Evolutionary conservation across 2,329 filamentous ascomycete genomes (phyloP), one percentile per base, ranked within the genome.

Genomic region (Penicillium sp.): DNA sequence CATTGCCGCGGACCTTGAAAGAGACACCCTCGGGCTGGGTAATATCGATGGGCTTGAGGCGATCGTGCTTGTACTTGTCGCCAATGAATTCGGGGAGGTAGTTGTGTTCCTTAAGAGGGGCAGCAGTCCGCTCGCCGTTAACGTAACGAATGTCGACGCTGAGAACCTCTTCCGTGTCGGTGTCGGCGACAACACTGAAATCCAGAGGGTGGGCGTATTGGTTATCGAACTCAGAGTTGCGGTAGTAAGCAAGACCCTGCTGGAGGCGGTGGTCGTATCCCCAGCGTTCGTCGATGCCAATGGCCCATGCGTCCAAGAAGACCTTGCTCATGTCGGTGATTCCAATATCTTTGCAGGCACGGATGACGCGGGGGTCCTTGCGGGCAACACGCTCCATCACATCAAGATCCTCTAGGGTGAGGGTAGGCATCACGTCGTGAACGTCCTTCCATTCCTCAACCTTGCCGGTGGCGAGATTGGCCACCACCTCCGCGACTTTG

Each of bases 381-480:
- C 70, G 68, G 23, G 69, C 67, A 39, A 71, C 65, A 34, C 70
- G 70, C 60, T 74, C 71, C 55, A 69, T 71, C 27, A 73, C 61
- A 55, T 72, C 71, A 21, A 73, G 59, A 55, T 73, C 71, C 43
- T 73, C 71, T 0, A 72, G 60, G 15, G 71, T 74, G n/a, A 74
- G 62, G 10, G 77, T 81, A 1, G 79, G 79, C 48, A 76, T 77
- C 25, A 81, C 79, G 39, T 81, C 74, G 23, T 66, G 62, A 43
- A 81, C 70, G 58, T 69, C 59, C 70, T 77, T 61, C 60, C 63
- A 70, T 25, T 60, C 55, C 51, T 71, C 69, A 23, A 71, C 67
- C 50, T 62, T 63, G 52, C 43, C 29, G 13, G 61, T 68, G 52
- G 47, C 62, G 40, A 71, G 53, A 47, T 71, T 72, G 21, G 66